Conservation (phyloP, 2,329 filamentous ascomycete genomes). For the Phyllosticta citriasiana region DNA sequence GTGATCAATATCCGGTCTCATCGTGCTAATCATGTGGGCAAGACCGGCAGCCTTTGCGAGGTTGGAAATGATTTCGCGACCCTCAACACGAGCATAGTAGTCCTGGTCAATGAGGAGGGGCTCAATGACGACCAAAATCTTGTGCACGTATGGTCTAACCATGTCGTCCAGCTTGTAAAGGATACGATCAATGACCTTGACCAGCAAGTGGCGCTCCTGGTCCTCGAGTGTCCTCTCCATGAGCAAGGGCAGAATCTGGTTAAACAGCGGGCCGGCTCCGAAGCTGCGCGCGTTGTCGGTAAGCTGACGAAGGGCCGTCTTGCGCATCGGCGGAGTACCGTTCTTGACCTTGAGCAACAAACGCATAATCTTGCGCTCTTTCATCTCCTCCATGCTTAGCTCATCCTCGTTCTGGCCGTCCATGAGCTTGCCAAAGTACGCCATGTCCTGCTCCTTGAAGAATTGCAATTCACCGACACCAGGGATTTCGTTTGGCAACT, state of each 20-base stretch:
- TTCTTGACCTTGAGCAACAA: constrained; percentile 97
- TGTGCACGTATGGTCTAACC: constrained; percentile 92
- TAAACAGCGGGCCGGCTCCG: constrained; percentile 86
- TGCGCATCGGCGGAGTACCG: constrained; percentile 95
- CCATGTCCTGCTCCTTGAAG: constrained; percentile 98
- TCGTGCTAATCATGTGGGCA: constrained; percentile 98
- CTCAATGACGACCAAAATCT: constrained; percentile 97
- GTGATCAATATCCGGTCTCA: constrained; percentile 97
- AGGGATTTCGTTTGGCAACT: constrained; percentile 88
- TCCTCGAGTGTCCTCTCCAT: constrained; percentile 99
- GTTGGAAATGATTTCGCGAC: constrained; percentile 97
- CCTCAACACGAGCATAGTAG: constrained; percentile 96
- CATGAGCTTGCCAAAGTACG: constrained; percentile 95
- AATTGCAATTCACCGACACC: constrained; percentile 94
- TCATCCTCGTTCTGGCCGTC: constrained; percentile 87
- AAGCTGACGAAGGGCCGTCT: constrained; percentile 91
- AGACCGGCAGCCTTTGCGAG: constrained; percentile 92
- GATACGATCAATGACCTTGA: constrained; percentile 98
- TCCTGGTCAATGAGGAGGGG: constrained; percentile 98
- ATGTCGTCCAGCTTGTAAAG: constrained; percentile 97
- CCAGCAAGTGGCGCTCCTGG: constrained; percentile 92
- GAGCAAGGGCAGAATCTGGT: constrained; percentile 89
- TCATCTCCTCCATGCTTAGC: constrained; percentile 84
- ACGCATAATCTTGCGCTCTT: constrained; percentile 98
- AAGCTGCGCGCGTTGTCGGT: constrained; percentile 97